A percentile compares a stretch with the other conserved stretches of the same genome.
Conservation (phyloP, 208 protist species). For the Crithidia expoeki region DNA sequence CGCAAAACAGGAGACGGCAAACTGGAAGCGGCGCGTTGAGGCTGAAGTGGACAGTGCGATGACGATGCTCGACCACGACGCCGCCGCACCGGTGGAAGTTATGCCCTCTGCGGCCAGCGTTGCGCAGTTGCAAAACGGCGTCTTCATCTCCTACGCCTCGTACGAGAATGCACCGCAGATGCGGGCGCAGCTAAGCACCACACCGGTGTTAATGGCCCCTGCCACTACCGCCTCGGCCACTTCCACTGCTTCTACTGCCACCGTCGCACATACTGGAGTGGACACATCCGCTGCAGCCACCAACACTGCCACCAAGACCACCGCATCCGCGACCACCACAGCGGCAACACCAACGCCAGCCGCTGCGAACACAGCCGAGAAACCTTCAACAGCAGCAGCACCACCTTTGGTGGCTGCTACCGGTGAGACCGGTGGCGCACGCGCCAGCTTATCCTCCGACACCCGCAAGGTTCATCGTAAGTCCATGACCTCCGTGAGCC, state of each 20-base stretch:
- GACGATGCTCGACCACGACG: constrained; percentile 64
- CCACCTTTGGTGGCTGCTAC: neutral
- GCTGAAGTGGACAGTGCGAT: constrained; percentile 49
- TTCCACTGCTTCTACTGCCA: neutral
- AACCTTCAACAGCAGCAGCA: neutral
- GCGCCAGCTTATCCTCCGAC: neutral
- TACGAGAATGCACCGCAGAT: constrained; percentile 20
- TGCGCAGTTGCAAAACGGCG: constrained; percentile 12
- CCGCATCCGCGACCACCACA: neutral
- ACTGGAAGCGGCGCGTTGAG: constrained; percentile 55
- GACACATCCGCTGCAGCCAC: neutral
- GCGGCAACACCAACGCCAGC: neutral
- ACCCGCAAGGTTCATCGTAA: neutral
- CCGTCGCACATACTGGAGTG: too few species aligned
- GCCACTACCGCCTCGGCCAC: neutral
- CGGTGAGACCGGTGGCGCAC: neutral
- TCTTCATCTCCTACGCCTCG: constrained; percentile 33
- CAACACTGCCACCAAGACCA: neutral
- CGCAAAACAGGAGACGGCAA: constrained; percentile 30
- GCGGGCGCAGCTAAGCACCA: neutral
- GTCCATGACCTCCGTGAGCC: neutral
- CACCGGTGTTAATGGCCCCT: constrained; percentile 18
- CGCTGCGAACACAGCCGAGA: neutral
- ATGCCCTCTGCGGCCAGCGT: neutral
- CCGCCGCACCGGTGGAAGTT: constrained; percentile 3